phyloP scores from a whole-genome alignment of 2,329 filamentous ascomycete genomes.

The Fusarium mundagurra region DNA sequence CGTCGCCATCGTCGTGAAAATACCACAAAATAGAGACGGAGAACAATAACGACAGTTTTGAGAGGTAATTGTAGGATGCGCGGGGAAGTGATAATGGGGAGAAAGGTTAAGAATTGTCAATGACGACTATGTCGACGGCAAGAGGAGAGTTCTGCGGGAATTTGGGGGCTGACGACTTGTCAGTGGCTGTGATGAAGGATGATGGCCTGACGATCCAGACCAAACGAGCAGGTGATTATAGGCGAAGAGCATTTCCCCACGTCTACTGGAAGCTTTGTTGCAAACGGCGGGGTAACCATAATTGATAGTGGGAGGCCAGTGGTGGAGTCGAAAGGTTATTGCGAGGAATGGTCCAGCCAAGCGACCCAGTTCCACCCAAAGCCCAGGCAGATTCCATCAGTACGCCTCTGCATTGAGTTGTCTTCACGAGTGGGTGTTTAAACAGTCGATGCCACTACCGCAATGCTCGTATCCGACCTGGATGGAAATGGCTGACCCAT shows the following conservation, averaged over 20 bases:
- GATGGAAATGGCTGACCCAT: neutral
- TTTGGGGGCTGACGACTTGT: slow-evolving; percentile 35
- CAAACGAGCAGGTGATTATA: slow-evolving; percentile 20
- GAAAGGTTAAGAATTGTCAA: slow-evolving; percentile 10
- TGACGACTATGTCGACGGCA: slow-evolving; percentile 17
- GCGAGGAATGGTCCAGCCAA: slow-evolving; percentile 23
- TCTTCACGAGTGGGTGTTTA: neutral
- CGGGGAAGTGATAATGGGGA: neutral
- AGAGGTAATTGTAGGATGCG: slow-evolving; percentile 5
- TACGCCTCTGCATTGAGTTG: neutral
- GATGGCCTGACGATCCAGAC: slow-evolving; percentile 44
- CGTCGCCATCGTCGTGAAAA: slow-evolving; percentile 50
- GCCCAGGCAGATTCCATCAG: neutral
- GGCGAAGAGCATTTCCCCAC: slow-evolving; percentile 39
- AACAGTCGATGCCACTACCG: neutral
- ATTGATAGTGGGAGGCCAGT: slow-evolving; percentile 27
- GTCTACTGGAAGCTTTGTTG: slow-evolving; percentile 36
- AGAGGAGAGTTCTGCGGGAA: slow-evolving; percentile 38
- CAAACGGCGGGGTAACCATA: slow-evolving; percentile 42
- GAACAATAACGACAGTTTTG: slow-evolving; percentile 3
- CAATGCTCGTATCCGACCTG: neutral
- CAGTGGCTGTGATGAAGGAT: slow-evolving; percentile 40
- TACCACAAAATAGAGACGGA: slow-evolving; percentile 18
- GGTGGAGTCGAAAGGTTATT: slow-evolving; percentile 38
- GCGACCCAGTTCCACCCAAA: slow-evolving; percentile 29